Evolutionary conservation across 306 rosid genomes (phyloP).

Genomic region (Astragalus glycyphyllos): DNA sequence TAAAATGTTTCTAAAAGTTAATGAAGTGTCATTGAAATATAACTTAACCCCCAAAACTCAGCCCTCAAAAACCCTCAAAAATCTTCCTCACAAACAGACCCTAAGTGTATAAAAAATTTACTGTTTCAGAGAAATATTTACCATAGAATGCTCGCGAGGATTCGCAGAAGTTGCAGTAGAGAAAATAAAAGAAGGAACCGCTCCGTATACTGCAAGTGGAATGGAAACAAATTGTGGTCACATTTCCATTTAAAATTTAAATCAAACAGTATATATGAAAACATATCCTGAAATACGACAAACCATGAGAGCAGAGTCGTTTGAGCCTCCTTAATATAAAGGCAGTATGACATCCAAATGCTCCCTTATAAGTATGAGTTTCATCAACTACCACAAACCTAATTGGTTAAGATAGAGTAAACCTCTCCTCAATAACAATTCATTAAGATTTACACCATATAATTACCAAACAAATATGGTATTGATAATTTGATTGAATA

Average conservation of each 20-base stretch:
- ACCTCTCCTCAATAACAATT: constrained; percentile 24
- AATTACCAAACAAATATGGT: constrained; percentile 33
- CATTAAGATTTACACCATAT: constrained; percentile 33
- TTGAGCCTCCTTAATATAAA: constrained; percentile 78
- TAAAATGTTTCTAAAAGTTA: too few species aligned
- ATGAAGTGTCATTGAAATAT: too few species aligned
- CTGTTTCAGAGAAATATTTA: constrained; percentile 47
- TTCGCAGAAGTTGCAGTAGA: constrained; percentile 96
- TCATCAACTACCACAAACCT: constrained; percentile 93
- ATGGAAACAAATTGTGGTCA: constrained; percentile 40
- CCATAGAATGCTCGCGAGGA: constrained; percentile 90
- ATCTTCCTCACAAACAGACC: too few species aligned
- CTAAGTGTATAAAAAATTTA: constrained; percentile 23
- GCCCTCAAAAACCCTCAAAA: too few species aligned
- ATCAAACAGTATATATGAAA: constrained; percentile 26
- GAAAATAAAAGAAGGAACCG: constrained; percentile 86
- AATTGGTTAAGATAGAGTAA: constrained; percentile 41
- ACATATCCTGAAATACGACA: constrained; percentile 38
- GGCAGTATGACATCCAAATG: constrained; percentile 96
- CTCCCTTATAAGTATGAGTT: constrained; percentile 93
- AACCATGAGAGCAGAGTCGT: constrained; percentile 86
- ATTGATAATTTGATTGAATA: constrained; percentile 11
- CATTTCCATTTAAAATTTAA: constrained; percentile 38
- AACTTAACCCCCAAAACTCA: too few species aligned
- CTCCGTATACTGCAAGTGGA: constrained; percentile 80